Base-by-base conservation (phyloP, 1,284 basidiomycete genomes). In the Melampsora americana region DNA sequence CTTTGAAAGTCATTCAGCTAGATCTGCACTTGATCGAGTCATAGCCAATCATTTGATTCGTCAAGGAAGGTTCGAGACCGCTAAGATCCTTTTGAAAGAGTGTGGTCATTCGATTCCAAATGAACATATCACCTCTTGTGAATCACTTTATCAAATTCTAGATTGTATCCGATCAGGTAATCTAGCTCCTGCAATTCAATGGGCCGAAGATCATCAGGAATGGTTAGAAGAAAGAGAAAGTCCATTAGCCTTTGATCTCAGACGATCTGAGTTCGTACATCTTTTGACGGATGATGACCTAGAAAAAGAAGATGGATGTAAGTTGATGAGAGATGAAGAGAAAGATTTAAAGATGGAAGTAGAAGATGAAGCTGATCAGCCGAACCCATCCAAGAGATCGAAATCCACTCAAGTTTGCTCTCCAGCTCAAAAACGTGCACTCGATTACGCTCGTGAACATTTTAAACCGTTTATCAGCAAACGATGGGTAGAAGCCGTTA, bases 361-460 rank as follows among this genome's bases (percentile, higher is more conserved):
- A 16, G 71, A 56, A 35, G 44, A 42, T 42, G 62, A 53, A 26
- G 12, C 46, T 44, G 60, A 65, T 48, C 60, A 26, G 7, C 28
- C 28, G 5, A 62, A 16, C 23, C 3, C 5, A 35, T 62, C 60
- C 5, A 35, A 62, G 16, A 18, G 23, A 5, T 5, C 23, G 16
- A 23, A 62, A 62, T 20, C 60, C 4, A 32, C 28, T 65, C 6
- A 64, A 77, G 79, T 9, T 14, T 73, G 66, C 44, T 26, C 48
- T 26, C 59, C 44, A 35, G 35, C 72, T 68, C 66, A 64, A 35
- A 69, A 78, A 46, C 56, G 69, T 14, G 93, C 93, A 0, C 85
- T 95, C 60, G 83, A 84, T 0, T 98, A 98, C 83, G 92, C 91
- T 20, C 80, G 89, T 84, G 61, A 84, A 81, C 77, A 88, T 86